These are phyloP conservation scores for Cryphonectria japonica DNA, from an alignment of 2,329 filamentous ascomycete species.

Conservation along the genomic window DNA sequence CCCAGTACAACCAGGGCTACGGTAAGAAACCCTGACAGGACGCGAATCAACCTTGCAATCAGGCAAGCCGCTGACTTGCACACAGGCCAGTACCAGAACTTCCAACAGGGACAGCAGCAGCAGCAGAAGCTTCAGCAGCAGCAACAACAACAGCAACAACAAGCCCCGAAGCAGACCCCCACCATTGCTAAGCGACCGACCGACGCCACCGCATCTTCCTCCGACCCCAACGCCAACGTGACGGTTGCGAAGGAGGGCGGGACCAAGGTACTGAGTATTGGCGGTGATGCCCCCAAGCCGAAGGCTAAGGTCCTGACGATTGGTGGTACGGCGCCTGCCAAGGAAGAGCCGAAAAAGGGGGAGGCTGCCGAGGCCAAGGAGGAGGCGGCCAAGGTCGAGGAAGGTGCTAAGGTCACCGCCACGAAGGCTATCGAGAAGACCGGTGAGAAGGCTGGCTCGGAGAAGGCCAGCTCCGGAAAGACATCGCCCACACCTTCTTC, in stretches of 20 bases:
- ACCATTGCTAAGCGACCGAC: slow-evolving; percentile 68
- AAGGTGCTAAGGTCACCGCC: slow-evolving; percentile 82
- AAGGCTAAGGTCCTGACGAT: slow-evolving; percentile 67
- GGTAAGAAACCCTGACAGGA: slow-evolving; percentile 39
- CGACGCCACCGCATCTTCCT: slow-evolving; percentile 49
- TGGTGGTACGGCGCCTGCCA: slow-evolving; percentile 41
- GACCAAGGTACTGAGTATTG: slow-evolving; percentile 67
- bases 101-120: slow-evolving; percentile 51
- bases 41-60: background rate
- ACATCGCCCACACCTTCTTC: slow-evolving; percentile 82
- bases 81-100: slow-evolving; percentile 53
- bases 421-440: slow-evolving; percentile 92
- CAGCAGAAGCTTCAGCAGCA: slow-evolving; percentile 50
- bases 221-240: slow-evolving; percentile 53
- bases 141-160: slow-evolving; percentile 42
- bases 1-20: slow-evolving; percentile 53
- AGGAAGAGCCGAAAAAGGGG: slow-evolving; percentile 49
- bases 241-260: slow-evolving; percentile 58
- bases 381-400: slow-evolving; percentile 60
- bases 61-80: slow-evolving; percentile 11
- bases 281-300: slow-evolving; percentile 55
- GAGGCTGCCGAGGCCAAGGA: slow-evolving; percentile 53
- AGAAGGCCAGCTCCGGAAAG: slow-evolving; percentile 55
- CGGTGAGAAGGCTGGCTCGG: slow-evolving; percentile 57
- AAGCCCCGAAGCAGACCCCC: slow-evolving; percentile 52